phyloP scores from a whole-genome alignment of 257 asterid genomes.

The Primulina eburnea region DNA sequence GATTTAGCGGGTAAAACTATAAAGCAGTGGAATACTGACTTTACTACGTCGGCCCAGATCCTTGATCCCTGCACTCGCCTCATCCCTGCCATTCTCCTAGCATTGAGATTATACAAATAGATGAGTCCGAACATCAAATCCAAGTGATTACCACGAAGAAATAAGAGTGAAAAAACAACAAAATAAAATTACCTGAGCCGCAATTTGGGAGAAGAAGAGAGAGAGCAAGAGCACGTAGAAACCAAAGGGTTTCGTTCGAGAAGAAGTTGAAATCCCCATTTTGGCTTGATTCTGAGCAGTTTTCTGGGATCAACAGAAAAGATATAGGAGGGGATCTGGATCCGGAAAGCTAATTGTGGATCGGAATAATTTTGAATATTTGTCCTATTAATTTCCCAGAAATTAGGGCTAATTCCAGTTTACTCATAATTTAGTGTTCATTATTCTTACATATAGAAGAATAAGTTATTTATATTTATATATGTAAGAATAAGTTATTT shows the following conservation, averaged over 20 bases:
- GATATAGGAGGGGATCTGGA: neutral
- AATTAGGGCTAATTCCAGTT: neutral
- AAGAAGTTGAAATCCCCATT: conserved; percentile 20
- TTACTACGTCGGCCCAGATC: conserved; percentile 77
- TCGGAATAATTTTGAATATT: neutral
- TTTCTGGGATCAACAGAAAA: neutral
- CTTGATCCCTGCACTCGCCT: conserved; percentile 29
- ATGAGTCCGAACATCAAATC: conserved; percentile 18
- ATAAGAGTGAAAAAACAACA: neutral
- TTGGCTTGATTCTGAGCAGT: neutral
- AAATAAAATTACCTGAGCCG: conserved; percentile 32
- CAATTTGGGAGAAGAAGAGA: conserved; percentile 26
- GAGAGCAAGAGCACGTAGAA: conserved; percentile 19
- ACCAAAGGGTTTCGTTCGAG: conserved; percentile 21
- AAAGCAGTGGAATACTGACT: conserved; percentile 37
- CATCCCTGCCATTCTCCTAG: conserved; percentile 47
- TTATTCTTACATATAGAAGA: no score
- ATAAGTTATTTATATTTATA: no score
- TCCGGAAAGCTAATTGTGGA: neutral
- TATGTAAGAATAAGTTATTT: no score
- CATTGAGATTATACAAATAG: neutral
- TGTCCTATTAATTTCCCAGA: neutral
- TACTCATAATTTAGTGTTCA: neutral
- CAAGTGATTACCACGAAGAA: neutral
- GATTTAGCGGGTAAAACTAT: conserved; percentile 14